Evolutionary conservation across 202 grass and related monocot genomes (phyloP).

Genomic region (Setaria viridis): DNA sequence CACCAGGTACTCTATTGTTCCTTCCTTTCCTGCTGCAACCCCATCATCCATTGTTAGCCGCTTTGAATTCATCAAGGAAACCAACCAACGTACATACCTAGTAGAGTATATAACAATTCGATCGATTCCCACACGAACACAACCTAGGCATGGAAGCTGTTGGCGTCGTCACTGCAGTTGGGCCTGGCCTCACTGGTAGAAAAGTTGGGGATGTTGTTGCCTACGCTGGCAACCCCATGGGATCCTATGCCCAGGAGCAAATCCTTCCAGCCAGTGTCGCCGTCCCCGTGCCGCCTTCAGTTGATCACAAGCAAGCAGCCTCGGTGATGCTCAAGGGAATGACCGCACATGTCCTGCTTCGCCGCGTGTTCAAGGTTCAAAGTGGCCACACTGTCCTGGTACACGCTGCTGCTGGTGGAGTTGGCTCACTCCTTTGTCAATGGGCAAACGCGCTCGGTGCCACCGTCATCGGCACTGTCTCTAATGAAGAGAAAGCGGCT

Average conservation of each 20-base stretch:
- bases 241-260: slow-evolving; percentile 79
- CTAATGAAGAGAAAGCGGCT: slow-evolving; percentile 70
- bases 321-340: slow-evolving; percentile 81
- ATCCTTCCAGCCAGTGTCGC: slow-evolving; percentile 66
- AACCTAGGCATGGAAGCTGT: slow-evolving; percentile 69
- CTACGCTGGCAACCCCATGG: slow-evolving; percentile 77
- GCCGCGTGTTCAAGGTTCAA: slow-evolving; percentile 71
- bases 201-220: slow-evolving; percentile 78
- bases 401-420: slow-evolving; percentile 80
- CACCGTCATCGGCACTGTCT: slow-evolving; percentile 78
- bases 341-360: slow-evolving; percentile 69
- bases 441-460: slow-evolving; percentile 87
- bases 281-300: slow-evolving; percentile 57
- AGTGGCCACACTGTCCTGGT: slow-evolving; percentile 63
- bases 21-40: too few relatives aligned
- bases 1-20: slow-evolving; percentile 40
- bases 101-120: not conserved
- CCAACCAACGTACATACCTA: too few relatives aligned
- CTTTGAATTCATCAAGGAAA: too few relatives aligned
- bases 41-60: too few relatives aligned
- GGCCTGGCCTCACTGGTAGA: slow-evolving; percentile 66
- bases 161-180: slow-evolving; percentile 75
- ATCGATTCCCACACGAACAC: too few relatives aligned
- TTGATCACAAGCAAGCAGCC: slow-evolving; percentile 65
- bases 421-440: slow-evolving; percentile 84